Percentiles rank a stretch among this genome's conserved stretches.
Conservation (phyloP, 352 stramenopile genomes). For the Phytophthora macrochlamydospora region DNA sequence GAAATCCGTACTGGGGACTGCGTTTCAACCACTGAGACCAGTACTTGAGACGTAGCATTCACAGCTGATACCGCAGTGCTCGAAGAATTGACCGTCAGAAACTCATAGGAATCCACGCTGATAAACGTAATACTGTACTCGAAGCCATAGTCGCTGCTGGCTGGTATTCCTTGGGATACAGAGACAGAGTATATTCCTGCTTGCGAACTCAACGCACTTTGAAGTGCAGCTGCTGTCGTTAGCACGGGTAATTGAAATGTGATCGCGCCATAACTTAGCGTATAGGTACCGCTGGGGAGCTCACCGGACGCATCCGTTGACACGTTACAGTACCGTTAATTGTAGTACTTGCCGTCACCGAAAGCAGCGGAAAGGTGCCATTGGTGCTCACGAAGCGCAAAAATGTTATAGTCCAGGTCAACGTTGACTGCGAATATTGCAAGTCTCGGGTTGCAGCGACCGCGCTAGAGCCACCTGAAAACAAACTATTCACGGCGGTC, state of each 20-base stretch:
- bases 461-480: slow-evolving; percentile 21
- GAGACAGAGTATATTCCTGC: slow-evolving; percentile 41
- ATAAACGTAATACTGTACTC: slow-evolving; percentile 61
- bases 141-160: slow-evolving; percentile 39
- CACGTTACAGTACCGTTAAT: slow-evolving; percentile 53
- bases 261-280: slow-evolving; percentile 50
- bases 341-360: slow-evolving; percentile 23
- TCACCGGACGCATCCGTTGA: slow-evolving; percentile 14
- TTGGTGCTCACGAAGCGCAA: slow-evolving; percentile 37
- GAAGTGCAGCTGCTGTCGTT: slow-evolving; percentile 25
- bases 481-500: slow-evolving; percentile 44
- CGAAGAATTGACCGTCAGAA: slow-evolving; percentile 28
- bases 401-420: slow-evolving; percentile 69
- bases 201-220: slow-evolving; percentile 39
- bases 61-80: slow-evolving; percentile 17
- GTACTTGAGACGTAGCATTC: slow-evolving; percentile 10
- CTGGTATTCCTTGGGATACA: slow-evolving; percentile 21
- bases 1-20: slow-evolving; percentile 49
- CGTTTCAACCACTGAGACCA: slow-evolving; percentile 24
- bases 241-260: slow-evolving; percentile 23
- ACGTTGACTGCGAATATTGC: slow-evolving; percentile 31
- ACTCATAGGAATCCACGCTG: slow-evolving; percentile 50
- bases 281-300: slow-evolving; percentile 41
- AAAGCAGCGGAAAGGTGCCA: slow-evolving; percentile 44
- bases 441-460: slow-evolving; percentile 45